These are phyloP conservation scores for Cairneyella variabilis DNA, from an alignment of 495 filamentous ascomycete genomes.

Conservation along the genomic window DNA sequence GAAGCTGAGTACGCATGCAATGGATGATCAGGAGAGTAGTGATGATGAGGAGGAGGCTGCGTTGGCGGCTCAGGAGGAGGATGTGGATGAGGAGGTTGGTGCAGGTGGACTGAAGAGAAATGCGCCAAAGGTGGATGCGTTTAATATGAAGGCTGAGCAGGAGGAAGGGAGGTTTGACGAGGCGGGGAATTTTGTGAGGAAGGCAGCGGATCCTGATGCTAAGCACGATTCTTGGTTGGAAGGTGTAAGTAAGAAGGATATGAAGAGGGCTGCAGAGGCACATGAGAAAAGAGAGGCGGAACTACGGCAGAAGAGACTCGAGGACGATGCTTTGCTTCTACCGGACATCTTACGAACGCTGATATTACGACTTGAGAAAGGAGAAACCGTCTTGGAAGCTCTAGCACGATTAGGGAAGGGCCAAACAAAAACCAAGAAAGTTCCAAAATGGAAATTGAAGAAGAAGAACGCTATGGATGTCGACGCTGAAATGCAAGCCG, in stretches of 20 bases:
- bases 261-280: slow-evolving; percentile 80
- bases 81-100: slow-evolving; percentile 82
- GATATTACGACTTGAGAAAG: slow-evolving; percentile 68
- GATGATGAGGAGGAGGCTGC: slow-evolving; percentile 70
- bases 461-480: slow-evolving; percentile 67
- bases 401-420: slow-evolving; percentile 74
- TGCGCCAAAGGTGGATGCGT: slow-evolving; percentile 93
- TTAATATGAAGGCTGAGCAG: slow-evolving; percentile 87
- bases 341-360: slow-evolving; percentile 68
- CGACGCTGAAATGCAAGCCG: slow-evolving; percentile 41
- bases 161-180: slow-evolving; percentile 93
- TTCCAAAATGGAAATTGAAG: slow-evolving; percentile 57
- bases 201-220: slow-evolving; percentile 83
- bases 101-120: slow-evolving; percentile 87
- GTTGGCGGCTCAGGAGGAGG: slow-evolving; percentile 56
- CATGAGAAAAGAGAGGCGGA: slow-evolving; percentile 83
- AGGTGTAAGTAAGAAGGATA: slow-evolving; percentile 88
- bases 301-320: slow-evolving; percentile 58
- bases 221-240: slow-evolving; percentile 91
- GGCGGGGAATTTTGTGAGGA: slow-evolving; percentile 85
- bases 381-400: slow-evolving; percentile 87
- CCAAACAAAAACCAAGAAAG: slow-evolving; percentile 60
- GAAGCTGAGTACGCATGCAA: slow-evolving; percentile 37
- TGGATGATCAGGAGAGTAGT: slow-evolving; percentile 52
- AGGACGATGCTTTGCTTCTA: slow-evolving; percentile 70